Base-by-base conservation (phyloP, 176 grass and related monocot genomes). In the Musa schizocarpa region DNA sequence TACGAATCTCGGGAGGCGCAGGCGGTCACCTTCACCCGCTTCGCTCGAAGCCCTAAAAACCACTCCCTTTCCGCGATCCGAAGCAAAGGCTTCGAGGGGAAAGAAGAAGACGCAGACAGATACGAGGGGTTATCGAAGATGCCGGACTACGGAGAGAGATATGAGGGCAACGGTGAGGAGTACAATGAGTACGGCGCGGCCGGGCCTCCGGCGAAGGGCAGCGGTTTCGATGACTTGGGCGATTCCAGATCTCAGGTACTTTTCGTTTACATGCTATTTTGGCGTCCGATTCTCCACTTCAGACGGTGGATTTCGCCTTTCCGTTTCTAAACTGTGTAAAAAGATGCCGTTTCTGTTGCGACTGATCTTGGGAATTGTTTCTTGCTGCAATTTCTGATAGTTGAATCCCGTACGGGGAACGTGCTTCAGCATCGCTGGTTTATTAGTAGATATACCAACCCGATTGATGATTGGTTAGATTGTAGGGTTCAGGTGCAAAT, bases 141-240 rank as follows among this genome's bases (percentile, higher is more conserved):
- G 72, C 72, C 52, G 10, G 72, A 74, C 23, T 74, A 74, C 72
- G 72, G 53, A 9, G 72, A 74, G 53, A 57, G 72, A 74, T 74
- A 74, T 13, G 53, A 74, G 25, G 72, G 53, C 72, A 34, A 74
- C 72, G 52, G 24, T 13, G 72, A 74, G 6, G 72, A 21, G 52
- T 74, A 56, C 53, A 21, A 19, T 7, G 72, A 29, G 1, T 74
- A 74, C 23, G 52, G 52, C 22, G 22, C 13, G 13, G 72, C 52
- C 12, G 54, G 24, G 2, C 72, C 52, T 74, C 72, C 22, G 2
- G 11, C 72, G 24, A 74, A 57, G 52, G 16, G 72, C 23, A 56
- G 72, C 72, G 72, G 72, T 17, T 53, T 73, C 20, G 71, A 73
- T 20, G 71, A 54, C 71, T 73, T 54, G 0, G 50, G 52, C 11